Conservation (phyloP, 2,329 filamentous ascomycete genomes). For the Scedosporium aurantiacum region DNA sequence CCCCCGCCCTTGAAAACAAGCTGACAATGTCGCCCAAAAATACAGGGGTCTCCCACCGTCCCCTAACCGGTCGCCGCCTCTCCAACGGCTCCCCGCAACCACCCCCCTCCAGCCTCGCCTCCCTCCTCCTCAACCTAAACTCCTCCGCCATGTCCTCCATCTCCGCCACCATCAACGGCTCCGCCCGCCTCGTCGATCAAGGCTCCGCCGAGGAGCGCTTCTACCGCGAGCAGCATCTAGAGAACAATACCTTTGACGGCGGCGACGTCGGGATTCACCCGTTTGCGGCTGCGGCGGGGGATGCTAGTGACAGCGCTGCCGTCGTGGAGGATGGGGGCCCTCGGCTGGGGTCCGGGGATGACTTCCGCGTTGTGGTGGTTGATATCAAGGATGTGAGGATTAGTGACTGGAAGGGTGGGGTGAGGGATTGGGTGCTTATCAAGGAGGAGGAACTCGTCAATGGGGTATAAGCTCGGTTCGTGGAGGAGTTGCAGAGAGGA, state of each 20-base stretch:
- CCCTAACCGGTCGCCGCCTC: conserved; percentile 57
- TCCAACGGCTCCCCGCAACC: conserved; percentile 53
- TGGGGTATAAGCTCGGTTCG: conserved; percentile 19
- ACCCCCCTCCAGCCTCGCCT: conserved; percentile 64
- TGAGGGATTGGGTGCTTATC: conserved; percentile 60
- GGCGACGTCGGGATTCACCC: conserved; percentile 18
- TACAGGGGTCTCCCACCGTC: conserved; percentile 79
- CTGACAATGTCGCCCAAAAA: not conserved
- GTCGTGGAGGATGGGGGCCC: not conserved
- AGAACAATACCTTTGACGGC: conserved; percentile 80
- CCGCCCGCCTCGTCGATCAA: conserved; percentile 58
- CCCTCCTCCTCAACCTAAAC: conserved; percentile 82
- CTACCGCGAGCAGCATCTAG: conserved; percentile 73
- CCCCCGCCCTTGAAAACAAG: not conserved
- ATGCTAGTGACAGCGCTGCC: not conserved
- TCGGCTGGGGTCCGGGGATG: conserved; percentile 40
- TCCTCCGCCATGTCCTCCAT: conserved; percentile 79
- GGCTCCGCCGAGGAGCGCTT: conserved; percentile 76
- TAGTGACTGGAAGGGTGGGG: conserved; percentile 89
- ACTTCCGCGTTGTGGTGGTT: conserved; percentile 80
- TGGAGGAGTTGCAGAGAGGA: not conserved
- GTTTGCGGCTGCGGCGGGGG: conserved; percentile 16
- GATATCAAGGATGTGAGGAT: conserved; percentile 75
- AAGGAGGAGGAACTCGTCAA: conserved; percentile 28
- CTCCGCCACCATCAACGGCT: conserved; percentile 87